These are phyloP conservation scores for Colletotrichum gloeosporioides DNA, from an alignment of 2,329 filamentous ascomycete species.

Conservation along the genomic window DNA sequence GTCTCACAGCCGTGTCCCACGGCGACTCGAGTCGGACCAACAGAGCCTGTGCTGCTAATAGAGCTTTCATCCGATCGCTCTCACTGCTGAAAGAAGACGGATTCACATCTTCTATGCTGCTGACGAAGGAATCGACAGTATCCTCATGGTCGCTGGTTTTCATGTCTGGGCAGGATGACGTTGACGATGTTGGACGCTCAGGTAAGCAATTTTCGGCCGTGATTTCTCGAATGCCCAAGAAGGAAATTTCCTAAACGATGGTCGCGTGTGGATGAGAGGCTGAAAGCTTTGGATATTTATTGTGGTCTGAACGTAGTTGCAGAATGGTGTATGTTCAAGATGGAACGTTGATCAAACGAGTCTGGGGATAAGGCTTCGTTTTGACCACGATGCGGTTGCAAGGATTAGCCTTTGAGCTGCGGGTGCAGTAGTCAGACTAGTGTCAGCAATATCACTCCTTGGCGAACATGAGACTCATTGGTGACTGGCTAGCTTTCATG, in stretches of 20 bases:
- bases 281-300: not conserved
- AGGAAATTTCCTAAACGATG: not conserved
- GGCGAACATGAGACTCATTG: not conserved
- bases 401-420: not conserved
- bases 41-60: not conserved
- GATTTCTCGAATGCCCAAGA: not conserved
- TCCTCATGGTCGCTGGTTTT: not conserved
- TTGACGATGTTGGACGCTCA: not conserved
- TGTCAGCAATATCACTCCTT: not conserved
- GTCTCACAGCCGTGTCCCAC: not conserved
- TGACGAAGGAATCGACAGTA: not conserved
- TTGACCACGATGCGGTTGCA: not conserved
- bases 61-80: not conserved
- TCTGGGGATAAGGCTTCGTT: not conserved
- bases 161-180: no score
- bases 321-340: not conserved
- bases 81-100: not conserved
- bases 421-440: not conserved
- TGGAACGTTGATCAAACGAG: not conserved
- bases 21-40: not conserved
- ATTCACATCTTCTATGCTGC: not conserved
- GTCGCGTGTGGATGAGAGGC: not conserved
- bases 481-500: not conserved
- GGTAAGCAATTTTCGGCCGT: not conserved
- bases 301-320: rapidly evolving